Base-by-base conservation (phyloP, 768 basidiomycete genomes). In the Paxillus rubicundulus region DNA sequence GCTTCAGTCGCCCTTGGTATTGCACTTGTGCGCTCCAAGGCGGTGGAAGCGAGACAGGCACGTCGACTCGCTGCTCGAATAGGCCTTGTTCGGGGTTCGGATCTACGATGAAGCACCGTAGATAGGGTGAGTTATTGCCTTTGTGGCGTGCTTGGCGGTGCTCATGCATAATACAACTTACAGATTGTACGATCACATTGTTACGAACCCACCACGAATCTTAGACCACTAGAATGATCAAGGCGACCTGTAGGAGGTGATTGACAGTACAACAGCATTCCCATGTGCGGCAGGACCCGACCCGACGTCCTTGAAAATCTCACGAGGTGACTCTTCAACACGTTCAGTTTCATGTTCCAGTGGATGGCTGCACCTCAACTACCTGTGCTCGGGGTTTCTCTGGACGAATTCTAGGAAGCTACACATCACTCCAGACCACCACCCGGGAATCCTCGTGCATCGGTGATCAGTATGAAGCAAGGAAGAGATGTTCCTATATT, bases 61-160 rank as follows among this genome's bases (percentile, higher is more conserved):
- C 77, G 89, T 52, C 82, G 87, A 64, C 73, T 97, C 34, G 93
- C 92, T 44, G 93, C 89, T 10, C 77, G 92, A 57, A 96, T 97
- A 52, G 92, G 92, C 1, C 70, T 91, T 21, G 75, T 75, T 16
- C 77, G 82, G 55, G 71, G 69, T 43, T 45, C 24, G 14, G 56
- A 52, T 34, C 38, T 43, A 45, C 50, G 55, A 17, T 61, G 51
- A 61, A 17, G 36, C 7, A 2, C 21, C 16, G n/a, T 34, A 27
- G 33, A 32, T 37, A 33, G 28, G 45, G 55, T 51, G 52, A 47
- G 59, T 50, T 37, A 30, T 1, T 24, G 45, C 16, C 4, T 24
- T 13, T 45, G 20, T 21, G 13, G 32, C 13, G n/a, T 37, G 42
- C 14, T 28, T 7, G 21, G 46, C 30, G 57, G 21, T 30, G 37